Conservation (phyloP, 805 yeast genomes). For the Scheffersomyces ergatensis region DNA sequence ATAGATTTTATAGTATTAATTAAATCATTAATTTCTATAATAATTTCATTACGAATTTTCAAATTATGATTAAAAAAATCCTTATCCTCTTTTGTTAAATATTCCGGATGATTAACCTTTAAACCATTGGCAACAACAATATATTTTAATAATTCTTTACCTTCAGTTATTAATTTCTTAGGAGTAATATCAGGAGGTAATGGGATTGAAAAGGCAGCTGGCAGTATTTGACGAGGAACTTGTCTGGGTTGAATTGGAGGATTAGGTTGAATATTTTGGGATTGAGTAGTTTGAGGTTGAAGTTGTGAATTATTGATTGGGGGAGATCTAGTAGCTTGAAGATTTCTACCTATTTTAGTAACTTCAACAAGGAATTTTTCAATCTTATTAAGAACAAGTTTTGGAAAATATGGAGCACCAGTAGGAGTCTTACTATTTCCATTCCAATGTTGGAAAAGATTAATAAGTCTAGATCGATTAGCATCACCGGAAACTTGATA, state of each 20-base stretch:
- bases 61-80: constrained; percentile 8
- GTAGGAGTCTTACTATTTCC: constrained; percentile 29
- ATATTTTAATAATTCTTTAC: constrained; percentile 32
- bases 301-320: neutral
- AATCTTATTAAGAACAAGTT: constrained; percentile 23
- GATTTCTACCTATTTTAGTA: constrained; percentile 11
- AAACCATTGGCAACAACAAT: constrained; percentile 25
- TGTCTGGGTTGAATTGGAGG: neutral
- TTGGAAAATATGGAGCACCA: constrained; percentile 34
- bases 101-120: constrained; percentile 5
- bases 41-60: constrained; percentile 21
- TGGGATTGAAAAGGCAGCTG: neutral
- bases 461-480: neutral
- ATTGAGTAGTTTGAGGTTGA: neutral
- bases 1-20: constrained; percentile 25
- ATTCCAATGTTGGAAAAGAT: neutral
- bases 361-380: constrained; percentile 40
- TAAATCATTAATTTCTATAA: constrained; percentile 26
- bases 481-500: neutral
- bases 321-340: neutral
- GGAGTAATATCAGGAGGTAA: constrained; percentile 16
- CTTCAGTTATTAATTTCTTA: constrained; percentile 35
- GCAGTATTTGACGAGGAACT: neutral
- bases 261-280: neutral
- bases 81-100: constrained; percentile 4